Conservation (phyloP, 352 stramenopile species). For the Phytophthora constricta region DNA sequence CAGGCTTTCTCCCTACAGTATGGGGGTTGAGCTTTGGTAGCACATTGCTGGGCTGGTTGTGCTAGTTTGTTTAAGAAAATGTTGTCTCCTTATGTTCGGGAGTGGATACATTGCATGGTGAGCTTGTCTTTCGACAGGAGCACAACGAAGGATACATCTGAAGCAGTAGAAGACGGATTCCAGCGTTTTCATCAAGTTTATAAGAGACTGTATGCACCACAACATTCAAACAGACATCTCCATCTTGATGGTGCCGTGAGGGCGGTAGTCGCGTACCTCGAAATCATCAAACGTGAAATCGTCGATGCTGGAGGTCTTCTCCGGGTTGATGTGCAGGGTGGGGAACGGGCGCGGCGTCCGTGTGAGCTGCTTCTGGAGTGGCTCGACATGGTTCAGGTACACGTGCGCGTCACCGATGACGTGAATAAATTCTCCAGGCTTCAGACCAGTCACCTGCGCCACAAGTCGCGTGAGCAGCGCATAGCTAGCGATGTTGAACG, state of each 20-base stretch:
- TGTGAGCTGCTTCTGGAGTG: conserved; percentile 95
- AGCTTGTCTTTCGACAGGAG: too few relatives aligned
- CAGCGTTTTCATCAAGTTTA: too few relatives aligned
- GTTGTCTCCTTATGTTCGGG: too few relatives aligned
- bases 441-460: conserved; percentile 94
- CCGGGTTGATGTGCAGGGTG: conserved; percentile 90
- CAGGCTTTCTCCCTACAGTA: too few relatives aligned
- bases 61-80: too few relatives aligned
- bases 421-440: conserved; percentile 98
- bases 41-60: too few relatives aligned
- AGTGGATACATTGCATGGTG: too few relatives aligned
- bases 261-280: conserved; percentile 95
- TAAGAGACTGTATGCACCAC: too few relatives aligned
- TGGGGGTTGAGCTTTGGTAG: too few relatives aligned
- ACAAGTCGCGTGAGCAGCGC: conserved; percentile 97
- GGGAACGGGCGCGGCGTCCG: conserved; percentile 95
- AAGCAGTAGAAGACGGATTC: too few relatives aligned
- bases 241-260: conserved; percentile 98
- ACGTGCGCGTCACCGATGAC: conserved; percentile 99
- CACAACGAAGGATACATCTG: too few relatives aligned
- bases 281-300: conserved; percentile 97
- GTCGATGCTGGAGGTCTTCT: conserved; percentile 93
- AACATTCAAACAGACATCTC: conserved; percentile 96
- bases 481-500: conserved; percentile 99
- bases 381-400: conserved; percentile 99